phyloP scores from a whole-genome alignment of 257 asterid species.

The Solanum dulcamara region DNA sequence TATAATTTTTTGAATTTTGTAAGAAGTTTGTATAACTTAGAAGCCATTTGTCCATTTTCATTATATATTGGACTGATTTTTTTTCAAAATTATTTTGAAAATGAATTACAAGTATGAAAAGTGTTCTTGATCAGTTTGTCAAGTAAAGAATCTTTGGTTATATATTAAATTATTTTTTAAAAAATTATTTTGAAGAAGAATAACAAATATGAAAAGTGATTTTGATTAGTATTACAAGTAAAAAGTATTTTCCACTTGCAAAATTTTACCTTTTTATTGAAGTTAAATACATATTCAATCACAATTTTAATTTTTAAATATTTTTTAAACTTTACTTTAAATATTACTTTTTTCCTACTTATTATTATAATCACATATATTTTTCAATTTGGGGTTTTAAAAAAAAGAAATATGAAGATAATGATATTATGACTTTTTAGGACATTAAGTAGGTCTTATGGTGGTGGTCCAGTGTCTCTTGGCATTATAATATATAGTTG shows the following conservation, averaged over 20 bases:
- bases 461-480: slow-evolving; percentile 59
- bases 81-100: background rate
- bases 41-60: background rate
- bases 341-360: background rate
- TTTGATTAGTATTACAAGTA: background rate
- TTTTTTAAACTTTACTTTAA: background rate
- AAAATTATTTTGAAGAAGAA: background rate
- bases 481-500: slow-evolving; percentile 36
- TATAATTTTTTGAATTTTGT: background rate
- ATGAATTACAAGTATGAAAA: background rate
- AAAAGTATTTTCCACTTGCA: background rate
- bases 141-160: background rate
- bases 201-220: background rate
- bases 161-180: background rate
- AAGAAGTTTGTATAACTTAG: background rate
- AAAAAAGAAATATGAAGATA: slow-evolving; percentile 6
- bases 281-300: background rate
- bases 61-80: background rate
- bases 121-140: background rate
- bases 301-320: background rate
- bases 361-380: background rate
- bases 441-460: slow-evolving; percentile 62
- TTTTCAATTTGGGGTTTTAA: background rate
- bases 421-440: slow-evolving; percentile 25
- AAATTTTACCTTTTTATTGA: background rate